Evolutionary conservation across 148 eudicot species (phyloP).

Genomic region (Chenopodium formosanum): DNA sequence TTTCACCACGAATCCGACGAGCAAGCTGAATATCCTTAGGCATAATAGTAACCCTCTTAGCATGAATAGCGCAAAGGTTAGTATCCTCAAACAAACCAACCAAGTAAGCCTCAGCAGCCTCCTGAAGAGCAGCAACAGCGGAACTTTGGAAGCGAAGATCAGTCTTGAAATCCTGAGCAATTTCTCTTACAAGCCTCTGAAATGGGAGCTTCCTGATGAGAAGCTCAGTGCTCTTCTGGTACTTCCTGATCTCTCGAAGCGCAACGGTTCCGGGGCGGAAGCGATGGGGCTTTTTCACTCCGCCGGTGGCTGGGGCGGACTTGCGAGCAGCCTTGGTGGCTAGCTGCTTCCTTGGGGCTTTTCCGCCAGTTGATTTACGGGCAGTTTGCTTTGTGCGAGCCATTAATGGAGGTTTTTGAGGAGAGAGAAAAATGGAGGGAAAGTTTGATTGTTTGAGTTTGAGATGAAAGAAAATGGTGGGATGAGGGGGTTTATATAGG

Average conservation of each 20-base stretch:
- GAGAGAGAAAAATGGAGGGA: not conserved
- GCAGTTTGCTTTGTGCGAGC: constrained; percentile 14
- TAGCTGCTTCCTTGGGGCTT: constrained; percentile 13
- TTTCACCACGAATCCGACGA: not conserved
- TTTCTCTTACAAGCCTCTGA: constrained; percentile 12
- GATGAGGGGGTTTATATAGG: not conserved
- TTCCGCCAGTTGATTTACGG: constrained; percentile 14
- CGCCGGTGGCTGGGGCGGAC: constrained; percentile 13
- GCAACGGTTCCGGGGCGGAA: constrained; percentile 11
- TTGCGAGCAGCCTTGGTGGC: constrained; percentile 15
- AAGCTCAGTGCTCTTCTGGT: constrained; percentile 18
- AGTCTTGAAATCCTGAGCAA: constrained; percentile 14
- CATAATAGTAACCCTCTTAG: not conserved
- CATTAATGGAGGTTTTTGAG: not conserved
- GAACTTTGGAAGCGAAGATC: constrained; percentile 2
- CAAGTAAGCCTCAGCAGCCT: not conserved
- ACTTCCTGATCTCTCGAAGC: constrained; percentile 9
- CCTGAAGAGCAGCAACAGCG: not conserved
- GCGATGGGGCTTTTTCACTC: constrained; percentile 10
- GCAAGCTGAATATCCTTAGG: not conserved
- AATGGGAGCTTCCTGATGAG: constrained; percentile 12
- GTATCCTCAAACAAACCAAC: not conserved
- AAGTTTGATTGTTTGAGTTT: not conserved
- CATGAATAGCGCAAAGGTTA: not conserved
- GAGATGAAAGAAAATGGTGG: not conserved